Conservation (phyloP, 2,329 filamentous ascomycete genomes). For the Lachnellula occidentalis region DNA sequence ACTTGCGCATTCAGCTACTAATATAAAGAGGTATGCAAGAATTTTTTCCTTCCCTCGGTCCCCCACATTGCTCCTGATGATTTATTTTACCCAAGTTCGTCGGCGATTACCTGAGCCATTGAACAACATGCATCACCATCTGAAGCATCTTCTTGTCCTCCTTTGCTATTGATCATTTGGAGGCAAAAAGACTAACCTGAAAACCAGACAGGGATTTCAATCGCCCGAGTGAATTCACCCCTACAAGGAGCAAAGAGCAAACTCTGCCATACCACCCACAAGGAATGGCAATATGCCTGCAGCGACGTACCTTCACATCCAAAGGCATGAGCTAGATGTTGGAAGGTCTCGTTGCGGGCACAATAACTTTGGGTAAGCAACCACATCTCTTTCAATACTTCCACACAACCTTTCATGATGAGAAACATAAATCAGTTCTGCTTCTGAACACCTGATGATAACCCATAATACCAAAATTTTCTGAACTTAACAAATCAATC, state of each 20-base stretch:
- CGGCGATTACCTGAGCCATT: slow-evolving; percentile 34
- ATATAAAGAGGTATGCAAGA: not conserved
- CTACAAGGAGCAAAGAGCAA: no score
- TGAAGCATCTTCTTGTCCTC: slow-evolving; percentile 42
- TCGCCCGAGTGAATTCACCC: not conserved
- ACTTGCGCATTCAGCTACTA: not conserved
- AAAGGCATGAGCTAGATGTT: not conserved
- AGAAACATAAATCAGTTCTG: slow-evolving; percentile 66
- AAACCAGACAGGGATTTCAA: not conserved
- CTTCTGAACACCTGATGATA: slow-evolving; percentile 68
- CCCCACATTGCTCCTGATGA: slow-evolving; percentile 29
- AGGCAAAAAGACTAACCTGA: slow-evolving; percentile 2
- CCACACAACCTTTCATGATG: slow-evolving; percentile 49
- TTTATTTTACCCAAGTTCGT: slow-evolving; percentile 29
- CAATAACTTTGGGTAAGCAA: not conserved
- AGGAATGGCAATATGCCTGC: no score
- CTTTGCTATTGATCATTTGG: slow-evolving; percentile 9
- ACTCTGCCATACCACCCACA: no score
- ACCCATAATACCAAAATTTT: slow-evolving; percentile 59
- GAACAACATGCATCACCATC: slow-evolving; percentile 70
- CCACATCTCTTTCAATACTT: not conserved
- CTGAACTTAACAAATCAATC: slow-evolving; percentile 37
- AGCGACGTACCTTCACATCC: no score
- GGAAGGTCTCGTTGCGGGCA: not conserved
- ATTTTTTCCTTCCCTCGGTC: not conserved